Base-by-base conservation (phyloP, 257 asterid genomes). In the Nemophila menziesii region DNA sequence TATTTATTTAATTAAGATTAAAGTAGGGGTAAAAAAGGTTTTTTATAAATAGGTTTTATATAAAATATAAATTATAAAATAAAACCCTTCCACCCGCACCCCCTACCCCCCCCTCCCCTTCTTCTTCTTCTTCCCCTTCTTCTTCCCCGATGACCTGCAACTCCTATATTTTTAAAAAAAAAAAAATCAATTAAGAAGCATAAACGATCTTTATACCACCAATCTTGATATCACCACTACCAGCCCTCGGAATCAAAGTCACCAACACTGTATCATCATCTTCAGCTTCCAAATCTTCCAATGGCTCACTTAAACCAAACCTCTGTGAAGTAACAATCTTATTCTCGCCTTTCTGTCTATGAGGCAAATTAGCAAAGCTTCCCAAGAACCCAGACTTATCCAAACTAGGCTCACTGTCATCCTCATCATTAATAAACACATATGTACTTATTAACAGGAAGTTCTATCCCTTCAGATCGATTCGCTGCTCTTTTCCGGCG, bases 321-420 rank as follows among this genome's bases (percentile, higher is more conserved):
- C 70, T 65, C 5, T 77, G 9, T 61, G 65, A 64, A 0, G 92
- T 77, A 53, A 58, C 74, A 0, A 74, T 65, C 65, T 61, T 68
- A 56, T 64, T 64, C 16, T 33, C 64, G 1, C 46, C 22, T n/a
- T 73, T 68, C 22, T 70, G 76, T 53, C 63, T 74, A 19, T 76
- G 92, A 15, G 92, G 79, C 48, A 79, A 79, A 16, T 73, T 76
- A 43, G 74, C 92, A 10, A 76, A 79, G 43, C 92, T 80, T 0
- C 92, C 92, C 4, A 71, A 78, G 18, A 70, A 80, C 52, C 77
- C 92, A 0, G 87, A 63, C 45, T 76, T 68, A 4, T 57, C 75
- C 33, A 56, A 60, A 33, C 75, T 68, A 17, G 55, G 65, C 23
- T 42, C 16, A 5, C 20, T 14, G 36, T 43, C 89, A 5, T 80